Conservation (phyloP, 768 basidiomycete species). For the Pleurotus citrinopileatus region DNA sequence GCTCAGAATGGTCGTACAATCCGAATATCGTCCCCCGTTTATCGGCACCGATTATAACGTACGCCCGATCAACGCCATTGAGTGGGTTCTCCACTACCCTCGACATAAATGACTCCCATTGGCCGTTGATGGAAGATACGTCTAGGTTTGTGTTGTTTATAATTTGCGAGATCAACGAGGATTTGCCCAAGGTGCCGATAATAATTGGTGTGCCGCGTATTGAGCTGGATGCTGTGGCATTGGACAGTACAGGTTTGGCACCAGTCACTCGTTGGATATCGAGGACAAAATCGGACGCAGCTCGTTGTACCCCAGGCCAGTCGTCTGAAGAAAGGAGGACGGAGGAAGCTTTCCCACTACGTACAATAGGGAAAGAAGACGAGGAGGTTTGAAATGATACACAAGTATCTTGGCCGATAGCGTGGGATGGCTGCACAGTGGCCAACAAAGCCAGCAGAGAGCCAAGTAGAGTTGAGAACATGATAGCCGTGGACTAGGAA, state of each 20-base stretch:
- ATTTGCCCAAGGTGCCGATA: slow-evolving; percentile 61
- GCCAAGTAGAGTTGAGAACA: slow-evolving; percentile 1
- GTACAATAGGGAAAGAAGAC: slow-evolving; percentile 42
- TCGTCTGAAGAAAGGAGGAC: slow-evolving; percentile 53
- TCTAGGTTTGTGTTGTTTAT: slow-evolving; percentile 52
- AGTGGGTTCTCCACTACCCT: slow-evolving; percentile 52
- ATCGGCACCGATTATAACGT: slow-evolving; percentile 68
- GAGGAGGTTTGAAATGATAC: slow-evolving; percentile 39
- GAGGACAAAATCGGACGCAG: slow-evolving; percentile 54
- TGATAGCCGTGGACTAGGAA: not conserved
- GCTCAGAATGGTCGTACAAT: slow-evolving; percentile 67
- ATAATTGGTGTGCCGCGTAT: slow-evolving; percentile 47
- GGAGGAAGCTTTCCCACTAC: slow-evolving; percentile 41
- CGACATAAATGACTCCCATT: slow-evolving; percentile 65
- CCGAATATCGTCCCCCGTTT: slow-evolving; percentile 68
- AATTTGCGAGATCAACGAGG: slow-evolving; percentile 47
- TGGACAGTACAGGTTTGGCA: slow-evolving; percentile 44
- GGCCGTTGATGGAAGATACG: slow-evolving; percentile 53
- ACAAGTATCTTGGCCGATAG: slow-evolving; percentile 48
- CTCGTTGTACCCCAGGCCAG: slow-evolving; percentile 62
- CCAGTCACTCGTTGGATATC: slow-evolving; percentile 65
- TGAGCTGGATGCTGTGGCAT: slow-evolving; percentile 40
- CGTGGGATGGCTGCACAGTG: slow-evolving; percentile 21
- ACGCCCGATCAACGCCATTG: slow-evolving; percentile 55
- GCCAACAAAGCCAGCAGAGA: not conserved